These are phyloP conservation scores for Noccaea caerulescens DNA, from an alignment of 345 rosid species.

Conservation along the genomic window DNA sequence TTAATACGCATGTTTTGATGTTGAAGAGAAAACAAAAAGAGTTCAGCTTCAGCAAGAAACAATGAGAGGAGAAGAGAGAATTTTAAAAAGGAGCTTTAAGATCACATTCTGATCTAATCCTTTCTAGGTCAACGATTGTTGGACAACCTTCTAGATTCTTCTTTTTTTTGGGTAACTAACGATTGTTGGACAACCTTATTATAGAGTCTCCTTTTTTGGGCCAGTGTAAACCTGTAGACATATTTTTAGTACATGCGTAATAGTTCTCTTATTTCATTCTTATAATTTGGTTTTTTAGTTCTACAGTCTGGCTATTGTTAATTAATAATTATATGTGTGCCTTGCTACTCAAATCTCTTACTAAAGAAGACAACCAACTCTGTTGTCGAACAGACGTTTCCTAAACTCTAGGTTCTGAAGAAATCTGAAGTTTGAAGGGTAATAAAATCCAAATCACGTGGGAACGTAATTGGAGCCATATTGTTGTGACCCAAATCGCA, in stretches of 20 bases:
- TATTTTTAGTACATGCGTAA: background rate
- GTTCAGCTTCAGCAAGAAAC: slow-evolving; percentile 34
- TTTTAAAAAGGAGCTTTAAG: background rate
- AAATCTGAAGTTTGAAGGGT: too few relatives aligned
- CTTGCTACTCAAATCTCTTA: too few relatives aligned
- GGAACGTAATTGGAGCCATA: too few relatives aligned
- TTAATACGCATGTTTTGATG: background rate
- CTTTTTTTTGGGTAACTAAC: background rate
- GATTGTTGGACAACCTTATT: slow-evolving; percentile 33
- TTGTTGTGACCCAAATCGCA: too few relatives aligned
- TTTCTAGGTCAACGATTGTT: slow-evolving; percentile 38
- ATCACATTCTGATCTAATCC: slow-evolving; percentile 14
- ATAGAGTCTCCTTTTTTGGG: background rate
- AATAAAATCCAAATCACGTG: too few relatives aligned
- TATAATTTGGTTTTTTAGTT: background rate
- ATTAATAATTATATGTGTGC: too few relatives aligned
- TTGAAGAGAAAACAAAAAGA: background rate
- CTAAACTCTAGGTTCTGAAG: too few relatives aligned
- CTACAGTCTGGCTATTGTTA: too few relatives aligned
- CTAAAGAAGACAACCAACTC: too few relatives aligned
- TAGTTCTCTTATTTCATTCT: background rate
- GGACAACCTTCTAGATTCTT: slow-evolving; percentile 35
- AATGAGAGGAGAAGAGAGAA: background rate
- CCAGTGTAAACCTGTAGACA: background rate
- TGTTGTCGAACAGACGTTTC: too few relatives aligned